Evolutionary conservation across 768 basidiomycete species (phyloP), one percentile per base, ranked within the genome.

Genomic region (Grammothele lineata): DNA sequence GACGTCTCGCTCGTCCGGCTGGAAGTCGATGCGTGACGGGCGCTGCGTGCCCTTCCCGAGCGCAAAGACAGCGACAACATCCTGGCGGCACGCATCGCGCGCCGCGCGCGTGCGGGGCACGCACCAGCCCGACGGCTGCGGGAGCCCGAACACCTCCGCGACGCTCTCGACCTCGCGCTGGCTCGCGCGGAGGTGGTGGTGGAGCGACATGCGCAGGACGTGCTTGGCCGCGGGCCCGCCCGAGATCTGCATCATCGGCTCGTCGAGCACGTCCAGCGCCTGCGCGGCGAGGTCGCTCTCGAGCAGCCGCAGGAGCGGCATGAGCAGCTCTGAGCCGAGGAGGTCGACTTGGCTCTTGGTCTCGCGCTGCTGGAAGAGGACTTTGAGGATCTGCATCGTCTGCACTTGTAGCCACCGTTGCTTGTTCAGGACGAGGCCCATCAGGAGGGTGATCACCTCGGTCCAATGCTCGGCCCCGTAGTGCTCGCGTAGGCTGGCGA

Each of bases 121-220:
- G 53, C 81, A 87, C 93, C 93, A 96, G 15, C 93, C 93, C 3
- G 87, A 89, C 32, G 83, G 80, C 46, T 84, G 75, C 1, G 88
- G 85, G 19, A 89, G 72, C 14, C 92, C 91, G 60, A 94, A 94
- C 11, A 94, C 76, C 19, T 81, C 83, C 1, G 82, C 79, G 6
- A 74, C 70, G 5, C 78, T 73, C 32, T 85, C 79, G 10, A 74
- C 69, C 35, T 77, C 70, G 14, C 68, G 56, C 15, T 74, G 69
- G 21, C 69, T 61, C 23, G 69, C 61, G 26, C 66, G 64, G 14
- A 73, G 64, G 23, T 74, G 76, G 19, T 75, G 62, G 53, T 87
- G 83, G 80, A 93, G 84, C 64, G 92, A 92, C 89, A 94, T 92
- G 5, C 90, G 80, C 19, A 94, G 72, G n/a, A 93, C 87, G 55